phyloP scores from a whole-genome alignment of 257 asterid genomes.

The Mitragyna speciosa region DNA sequence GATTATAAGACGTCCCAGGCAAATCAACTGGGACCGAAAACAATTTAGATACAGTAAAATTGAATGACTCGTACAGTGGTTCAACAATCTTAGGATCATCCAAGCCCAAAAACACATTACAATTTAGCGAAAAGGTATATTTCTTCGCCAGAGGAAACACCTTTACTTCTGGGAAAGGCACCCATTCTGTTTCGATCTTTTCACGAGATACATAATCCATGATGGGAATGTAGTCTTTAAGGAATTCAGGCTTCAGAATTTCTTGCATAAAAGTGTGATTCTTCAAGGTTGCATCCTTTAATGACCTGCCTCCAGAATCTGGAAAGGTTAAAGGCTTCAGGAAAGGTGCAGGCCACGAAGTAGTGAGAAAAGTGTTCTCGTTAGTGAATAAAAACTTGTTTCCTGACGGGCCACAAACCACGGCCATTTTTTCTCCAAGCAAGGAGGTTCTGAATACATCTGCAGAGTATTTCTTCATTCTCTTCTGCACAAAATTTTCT shows the following conservation, averaged over 20 bases:
- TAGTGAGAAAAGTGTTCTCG: slow-evolving; percentile 49
- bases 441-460: slow-evolving; percentile 53
- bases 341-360: slow-evolving; percentile 64
- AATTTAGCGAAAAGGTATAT: slow-evolving; percentile 49
- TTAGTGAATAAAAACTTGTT: slow-evolving; percentile 59
- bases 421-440: slow-evolving; percentile 55
- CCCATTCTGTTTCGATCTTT: background rate
- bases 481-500: slow-evolving; percentile 41
- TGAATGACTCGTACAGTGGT: slow-evolving; percentile 44
- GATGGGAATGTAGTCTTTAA: background rate
- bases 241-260: background rate
- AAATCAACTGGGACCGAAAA: slow-evolving; percentile 49
- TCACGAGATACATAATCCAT: background rate
- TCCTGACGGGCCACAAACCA: slow-evolving; percentile 58
- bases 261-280: background rate
- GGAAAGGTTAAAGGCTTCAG: slow-evolving; percentile 11
- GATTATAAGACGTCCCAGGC: slow-evolving; percentile 51
- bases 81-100: slow-evolving; percentile 33
- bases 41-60: slow-evolving; percentile 41
- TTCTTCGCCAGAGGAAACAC: slow-evolving; percentile 31
- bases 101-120: slow-evolving; percentile 39
- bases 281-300: background rate
- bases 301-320: background rate
- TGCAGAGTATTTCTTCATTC: slow-evolving; percentile 50
- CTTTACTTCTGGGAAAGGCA: background rate